phyloP scores from a whole-genome alignment of 768 basidiomycete species.

The Trametes sanguinea region DNA sequence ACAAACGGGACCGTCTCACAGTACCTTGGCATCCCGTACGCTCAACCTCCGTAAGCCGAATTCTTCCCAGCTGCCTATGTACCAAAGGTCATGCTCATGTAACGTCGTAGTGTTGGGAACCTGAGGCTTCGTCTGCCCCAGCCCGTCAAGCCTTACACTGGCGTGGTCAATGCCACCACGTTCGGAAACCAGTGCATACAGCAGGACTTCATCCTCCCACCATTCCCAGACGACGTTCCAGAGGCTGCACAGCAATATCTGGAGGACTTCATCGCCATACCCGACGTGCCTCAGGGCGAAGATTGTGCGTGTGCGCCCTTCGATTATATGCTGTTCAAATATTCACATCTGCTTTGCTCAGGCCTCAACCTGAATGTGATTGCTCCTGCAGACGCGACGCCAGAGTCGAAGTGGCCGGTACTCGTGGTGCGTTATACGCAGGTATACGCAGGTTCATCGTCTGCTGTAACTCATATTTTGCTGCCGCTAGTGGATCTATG shows the following conservation, averaged over 20 bases:
- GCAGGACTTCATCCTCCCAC: background rate
- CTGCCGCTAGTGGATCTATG: background rate
- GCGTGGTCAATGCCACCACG: conserved; percentile 16
- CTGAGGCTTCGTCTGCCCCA: conserved; percentile 12
- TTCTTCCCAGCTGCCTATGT: background rate
- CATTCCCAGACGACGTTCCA: background rate
- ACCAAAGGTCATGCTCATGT: background rate
- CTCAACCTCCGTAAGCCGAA: conserved; percentile 32
- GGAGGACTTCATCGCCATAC: background rate
- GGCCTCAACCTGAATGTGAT: conserved; percentile 27
- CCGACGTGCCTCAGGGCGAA: conserved; percentile 13
- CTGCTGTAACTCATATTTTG: background rate
- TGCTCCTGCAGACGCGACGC: conserved; percentile 1
- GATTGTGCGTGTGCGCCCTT: conserved; percentile 5
- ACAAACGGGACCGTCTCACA: conserved; percentile 12
- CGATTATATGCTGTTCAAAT: background rate
- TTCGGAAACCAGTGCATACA: conserved; percentile 23
- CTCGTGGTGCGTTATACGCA: conserved; percentile 19
- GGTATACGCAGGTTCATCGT: too few relatives aligned
- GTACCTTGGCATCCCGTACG: conserved; percentile 35
- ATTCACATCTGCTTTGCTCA: background rate
- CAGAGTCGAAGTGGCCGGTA: conserved; percentile 21
- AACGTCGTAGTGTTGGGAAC: conserved; percentile 1
- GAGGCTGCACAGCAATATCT: background rate
- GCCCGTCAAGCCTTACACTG: background rate